Conservation (phyloP, 1,284 basidiomycete genomes). For the Ustanciosporium gigantosporum region DNA sequence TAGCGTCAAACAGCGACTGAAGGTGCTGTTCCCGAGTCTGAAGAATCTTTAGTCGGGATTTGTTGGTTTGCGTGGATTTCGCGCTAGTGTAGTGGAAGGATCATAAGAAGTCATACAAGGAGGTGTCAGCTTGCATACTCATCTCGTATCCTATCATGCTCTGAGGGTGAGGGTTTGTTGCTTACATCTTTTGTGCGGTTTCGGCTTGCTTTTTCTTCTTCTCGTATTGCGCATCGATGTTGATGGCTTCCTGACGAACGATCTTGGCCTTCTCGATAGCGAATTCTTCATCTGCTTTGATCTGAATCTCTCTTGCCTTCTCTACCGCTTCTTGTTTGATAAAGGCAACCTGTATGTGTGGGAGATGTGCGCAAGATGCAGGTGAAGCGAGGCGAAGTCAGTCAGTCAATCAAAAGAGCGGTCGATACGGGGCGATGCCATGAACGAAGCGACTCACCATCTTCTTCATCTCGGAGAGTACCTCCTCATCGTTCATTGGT, state of each 20-base stretch:
- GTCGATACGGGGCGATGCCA: too few relatives aligned
- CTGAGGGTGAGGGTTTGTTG: too few relatives aligned
- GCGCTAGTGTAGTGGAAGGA: constrained; percentile 68
- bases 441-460: constrained; percentile 76
- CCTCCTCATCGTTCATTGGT: constrained; percentile 92
- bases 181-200: constrained; percentile 58
- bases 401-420: too few relatives aligned
- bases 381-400: neutral
- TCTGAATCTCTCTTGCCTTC: constrained; percentile 60
- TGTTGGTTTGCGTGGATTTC: constrained; percentile 90
- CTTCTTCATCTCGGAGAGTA: constrained; percentile 96
- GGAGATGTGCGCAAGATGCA: too few relatives aligned
- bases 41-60: constrained; percentile 87
- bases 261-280: constrained; percentile 61
- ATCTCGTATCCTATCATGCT: too few relatives aligned
- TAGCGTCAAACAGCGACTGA: constrained; percentile 80
- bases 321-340: constrained; percentile 61
- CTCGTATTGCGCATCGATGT: constrained; percentile 54
- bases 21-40: constrained; percentile 90
- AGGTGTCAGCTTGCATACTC: too few relatives aligned
- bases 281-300: constrained; percentile 61
- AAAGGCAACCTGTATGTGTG: constrained; percentile 47
- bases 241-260: constrained; percentile 57
- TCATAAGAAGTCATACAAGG: too few relatives aligned
- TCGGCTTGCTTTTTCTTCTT: constrained; percentile 60